phyloP scores from a whole-genome alignment of 2,329 filamentous ascomycete species.

The Ophiostoma piceae region DNA sequence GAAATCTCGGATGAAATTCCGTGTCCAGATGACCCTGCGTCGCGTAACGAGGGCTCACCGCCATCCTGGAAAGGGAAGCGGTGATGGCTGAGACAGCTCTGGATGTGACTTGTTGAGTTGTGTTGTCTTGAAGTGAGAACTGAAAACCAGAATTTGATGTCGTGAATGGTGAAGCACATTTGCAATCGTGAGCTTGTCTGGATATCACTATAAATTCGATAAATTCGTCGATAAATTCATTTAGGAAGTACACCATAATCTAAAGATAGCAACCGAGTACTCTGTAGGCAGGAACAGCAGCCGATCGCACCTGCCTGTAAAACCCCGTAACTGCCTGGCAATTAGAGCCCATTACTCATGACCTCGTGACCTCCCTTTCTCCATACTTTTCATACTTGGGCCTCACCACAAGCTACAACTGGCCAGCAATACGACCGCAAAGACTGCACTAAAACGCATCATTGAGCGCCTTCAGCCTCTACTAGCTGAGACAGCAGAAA shows the following conservation, averaged over 20 bases:
- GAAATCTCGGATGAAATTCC: slow-evolving; percentile 11
- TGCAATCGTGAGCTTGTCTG: background rate
- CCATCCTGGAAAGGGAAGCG: background rate
- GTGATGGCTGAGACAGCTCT: slow-evolving; percentile 10
- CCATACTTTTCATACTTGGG: background rate
- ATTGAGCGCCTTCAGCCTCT: background rate
- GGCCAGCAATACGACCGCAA: no score
- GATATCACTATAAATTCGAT: background rate
- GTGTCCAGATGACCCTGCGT: slow-evolving; percentile 9
- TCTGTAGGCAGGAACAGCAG: background rate
- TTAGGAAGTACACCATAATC: background rate
- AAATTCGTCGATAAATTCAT: background rate
- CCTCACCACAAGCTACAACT: background rate
- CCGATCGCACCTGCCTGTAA: slow-evolving; percentile 7
- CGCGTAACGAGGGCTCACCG: slow-evolving; percentile 14
- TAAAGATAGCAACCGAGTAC: slow-evolving; percentile 11
- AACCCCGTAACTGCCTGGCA: background rate
- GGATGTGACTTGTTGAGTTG: background rate
- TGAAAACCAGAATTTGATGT: background rate
- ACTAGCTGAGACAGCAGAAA: background rate
- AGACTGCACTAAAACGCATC: no score
- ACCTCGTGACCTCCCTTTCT: slow-evolving; percentile 3
- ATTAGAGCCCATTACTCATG: background rate
- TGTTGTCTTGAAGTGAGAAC: background rate
- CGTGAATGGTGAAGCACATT: background rate